A percentile compares a stretch with the other conserved stretches of the same genome.
phyloP scores from a whole-genome alignment of 768 basidiomycete species.

The Termitomyces sp. region DNA sequence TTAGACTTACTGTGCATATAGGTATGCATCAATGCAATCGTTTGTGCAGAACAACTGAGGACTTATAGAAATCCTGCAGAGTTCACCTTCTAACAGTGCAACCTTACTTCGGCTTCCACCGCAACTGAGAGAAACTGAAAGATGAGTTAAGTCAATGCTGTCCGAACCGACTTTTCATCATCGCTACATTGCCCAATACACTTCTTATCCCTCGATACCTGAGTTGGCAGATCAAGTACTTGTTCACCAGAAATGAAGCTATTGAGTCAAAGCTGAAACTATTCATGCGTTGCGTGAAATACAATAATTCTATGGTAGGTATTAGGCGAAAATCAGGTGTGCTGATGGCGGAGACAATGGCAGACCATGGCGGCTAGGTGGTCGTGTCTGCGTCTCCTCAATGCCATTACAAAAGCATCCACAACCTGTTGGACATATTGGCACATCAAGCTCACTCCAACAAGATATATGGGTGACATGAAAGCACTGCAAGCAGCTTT shows the following conservation, averaged over 20 bases:
- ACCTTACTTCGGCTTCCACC: too few species aligned
- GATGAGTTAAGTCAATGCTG: too few species aligned
- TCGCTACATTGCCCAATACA: too few species aligned
- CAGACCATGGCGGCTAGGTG: slow-evolving; percentile 14
- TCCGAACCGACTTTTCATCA: too few species aligned
- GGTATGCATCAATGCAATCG: too few species aligned
- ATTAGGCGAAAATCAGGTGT: slow-evolving; percentile 3
- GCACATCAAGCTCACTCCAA: slow-evolving; percentile 45
- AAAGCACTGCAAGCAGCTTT: slow-evolving; percentile 54
- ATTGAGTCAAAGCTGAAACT: neutral
- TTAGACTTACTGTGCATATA: too few species aligned
- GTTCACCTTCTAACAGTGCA: too few species aligned
- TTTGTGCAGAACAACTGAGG: too few species aligned
- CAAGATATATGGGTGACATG: slow-evolving; percentile 67
- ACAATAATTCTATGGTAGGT: neutral
- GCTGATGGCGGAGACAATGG: slow-evolving; percentile 11
- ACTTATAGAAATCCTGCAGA: too few species aligned
- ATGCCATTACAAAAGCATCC: slow-evolving; percentile 52
- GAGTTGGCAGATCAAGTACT: too few species aligned
- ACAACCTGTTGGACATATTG: slow-evolving; percentile 62
- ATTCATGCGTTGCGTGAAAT: neutral
- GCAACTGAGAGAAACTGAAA: too few species aligned
- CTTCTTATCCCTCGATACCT: too few species aligned
- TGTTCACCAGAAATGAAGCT: neutral
- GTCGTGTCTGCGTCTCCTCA: slow-evolving; percentile 17